Percentiles rank a stretch among this genome's conserved stretches.
Conservation (phyloP, 805 yeast species). For the Suhomyces sp. region DNA sequence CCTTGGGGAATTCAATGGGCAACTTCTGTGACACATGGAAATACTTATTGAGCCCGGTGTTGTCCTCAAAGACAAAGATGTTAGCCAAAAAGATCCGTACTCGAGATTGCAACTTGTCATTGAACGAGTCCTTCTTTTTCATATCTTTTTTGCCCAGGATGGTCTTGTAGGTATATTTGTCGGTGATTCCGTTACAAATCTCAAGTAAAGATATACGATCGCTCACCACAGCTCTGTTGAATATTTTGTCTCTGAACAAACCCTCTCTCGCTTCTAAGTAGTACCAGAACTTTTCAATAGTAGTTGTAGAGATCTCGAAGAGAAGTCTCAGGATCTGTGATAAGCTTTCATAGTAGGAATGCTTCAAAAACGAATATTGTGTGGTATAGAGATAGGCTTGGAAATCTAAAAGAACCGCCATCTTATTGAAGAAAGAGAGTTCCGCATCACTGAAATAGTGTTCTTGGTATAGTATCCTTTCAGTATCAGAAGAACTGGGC, state of each 20-base stretch:
- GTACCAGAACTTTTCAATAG: slow-evolving; percentile 33
- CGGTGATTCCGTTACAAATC: slow-evolving; percentile 40
- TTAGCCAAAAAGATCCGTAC: slow-evolving; percentile 35
- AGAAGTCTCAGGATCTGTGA: slow-evolving; percentile 24
- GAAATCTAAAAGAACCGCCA: slow-evolving; percentile 28
- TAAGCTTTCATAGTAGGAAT: slow-evolving; percentile 24
- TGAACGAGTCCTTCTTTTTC: slow-evolving; percentile 37
- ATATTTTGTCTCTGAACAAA: slow-evolving; percentile 23
- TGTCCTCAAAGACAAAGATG: slow-evolving; percentile 39
- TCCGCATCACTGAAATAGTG: neutral
- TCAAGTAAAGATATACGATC: slow-evolving; percentile 42
- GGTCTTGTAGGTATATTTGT: slow-evolving; percentile 21
- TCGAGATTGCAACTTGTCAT: slow-evolving; percentile 37
- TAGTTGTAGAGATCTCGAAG: slow-evolving; percentile 19
- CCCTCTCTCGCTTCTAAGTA: slow-evolving; percentile 35
- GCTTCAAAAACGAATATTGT: slow-evolving; percentile 17
- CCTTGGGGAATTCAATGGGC: slow-evolving; percentile 22
- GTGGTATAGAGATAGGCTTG: slow-evolving; percentile 20
- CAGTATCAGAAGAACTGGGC: too few species aligned
- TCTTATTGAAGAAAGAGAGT: slow-evolving; percentile 13
- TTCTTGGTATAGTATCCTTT: neutral
- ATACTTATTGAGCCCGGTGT: slow-evolving; percentile 45
- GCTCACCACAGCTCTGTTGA: slow-evolving; percentile 25
- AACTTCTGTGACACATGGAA: slow-evolving; percentile 31
- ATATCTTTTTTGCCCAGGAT: slow-evolving; percentile 26